Evolutionary conservation across 352 stramenopile species (phyloP).

Genomic region (Pythium chondricola): DNA sequence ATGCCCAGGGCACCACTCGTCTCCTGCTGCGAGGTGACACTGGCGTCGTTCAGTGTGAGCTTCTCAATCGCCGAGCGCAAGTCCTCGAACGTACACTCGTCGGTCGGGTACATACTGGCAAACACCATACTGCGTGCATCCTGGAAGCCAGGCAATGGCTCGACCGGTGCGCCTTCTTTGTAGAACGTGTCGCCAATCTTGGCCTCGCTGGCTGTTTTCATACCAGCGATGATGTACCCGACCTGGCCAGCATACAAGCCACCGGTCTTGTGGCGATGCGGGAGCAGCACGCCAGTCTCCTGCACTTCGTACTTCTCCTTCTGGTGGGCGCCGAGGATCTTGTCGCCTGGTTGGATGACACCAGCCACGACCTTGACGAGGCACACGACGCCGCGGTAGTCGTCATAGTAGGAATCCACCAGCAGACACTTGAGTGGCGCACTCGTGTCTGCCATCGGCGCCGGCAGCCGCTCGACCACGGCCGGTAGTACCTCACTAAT

Average conservation of each 20-base stretch:
- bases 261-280: constrained; percentile 69
- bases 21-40: constrained; percentile 94
- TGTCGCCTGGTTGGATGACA: constrained; percentile 75
- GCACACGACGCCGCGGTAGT: constrained; percentile 93
- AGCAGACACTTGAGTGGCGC: constrained; percentile 89
- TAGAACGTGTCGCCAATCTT: constrained; percentile 89
- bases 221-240: constrained; percentile 95
- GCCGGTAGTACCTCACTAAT: constrained; percentile 74
- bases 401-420: constrained; percentile 98
- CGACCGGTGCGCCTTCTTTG: constrained; percentile 51
- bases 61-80: constrained; percentile 94
- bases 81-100: constrained; percentile 95
- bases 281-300: constrained; percentile 93
- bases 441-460: constrained; percentile 46
- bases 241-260: constrained; percentile 91
- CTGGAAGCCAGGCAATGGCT: constrained; percentile 74
- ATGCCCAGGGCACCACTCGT: constrained; percentile 92
- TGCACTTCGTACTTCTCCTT: constrained; percentile 92
- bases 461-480: constrained; percentile 71
- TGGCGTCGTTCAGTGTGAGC: constrained; percentile 97
- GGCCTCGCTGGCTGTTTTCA: constrained; percentile 96
- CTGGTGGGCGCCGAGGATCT: constrained; percentile 67
- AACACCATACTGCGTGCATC: constrained; percentile 96
- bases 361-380: constrained; percentile 94
- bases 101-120: constrained; percentile 96